Evolutionary conservation across 2,329 filamentous ascomycete genomes (phyloP).

Genomic region (Lasiodiplodia hormozganensis): DNA sequence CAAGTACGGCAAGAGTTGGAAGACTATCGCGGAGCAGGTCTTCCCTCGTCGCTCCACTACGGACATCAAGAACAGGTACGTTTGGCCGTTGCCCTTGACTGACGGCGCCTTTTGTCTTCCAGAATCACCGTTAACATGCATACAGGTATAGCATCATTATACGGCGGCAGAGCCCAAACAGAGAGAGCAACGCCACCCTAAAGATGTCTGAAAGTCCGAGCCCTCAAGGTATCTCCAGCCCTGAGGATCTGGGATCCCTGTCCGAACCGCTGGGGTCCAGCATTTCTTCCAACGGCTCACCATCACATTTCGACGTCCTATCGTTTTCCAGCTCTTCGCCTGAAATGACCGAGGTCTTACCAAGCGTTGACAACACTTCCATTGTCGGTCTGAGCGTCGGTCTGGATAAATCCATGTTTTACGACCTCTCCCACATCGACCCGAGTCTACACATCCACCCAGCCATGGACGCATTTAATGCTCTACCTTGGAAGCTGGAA

Average conservation of each 20-base stretch:
- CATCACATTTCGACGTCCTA: neutral
- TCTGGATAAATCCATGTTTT: neutral
- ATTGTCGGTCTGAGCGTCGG: neutral
- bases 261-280: neutral
- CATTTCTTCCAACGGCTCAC: neutral
- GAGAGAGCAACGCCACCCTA: neutral
- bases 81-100: neutral
- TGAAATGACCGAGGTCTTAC: neutral
- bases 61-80: slow-evolving; percentile 2
- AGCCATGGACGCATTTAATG: neutral
- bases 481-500: neutral
- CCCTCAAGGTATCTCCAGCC: neutral
- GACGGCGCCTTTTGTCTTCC: neutral
- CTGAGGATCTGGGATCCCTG: neutral
- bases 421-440: neutral
- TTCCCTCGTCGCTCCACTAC: neutral
- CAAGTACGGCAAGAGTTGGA: slow-evolving; percentile 2
- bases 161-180: neutral
- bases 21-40: neutral
- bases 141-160: neutral
- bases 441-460: neutral
- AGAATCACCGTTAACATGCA: neutral
- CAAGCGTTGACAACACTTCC: neutral
- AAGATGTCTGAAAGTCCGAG: neutral
- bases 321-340: neutral